Conservation (phyloP, 1,139 yeast species). For the Scheffersomyces segobiensis region DNA sequence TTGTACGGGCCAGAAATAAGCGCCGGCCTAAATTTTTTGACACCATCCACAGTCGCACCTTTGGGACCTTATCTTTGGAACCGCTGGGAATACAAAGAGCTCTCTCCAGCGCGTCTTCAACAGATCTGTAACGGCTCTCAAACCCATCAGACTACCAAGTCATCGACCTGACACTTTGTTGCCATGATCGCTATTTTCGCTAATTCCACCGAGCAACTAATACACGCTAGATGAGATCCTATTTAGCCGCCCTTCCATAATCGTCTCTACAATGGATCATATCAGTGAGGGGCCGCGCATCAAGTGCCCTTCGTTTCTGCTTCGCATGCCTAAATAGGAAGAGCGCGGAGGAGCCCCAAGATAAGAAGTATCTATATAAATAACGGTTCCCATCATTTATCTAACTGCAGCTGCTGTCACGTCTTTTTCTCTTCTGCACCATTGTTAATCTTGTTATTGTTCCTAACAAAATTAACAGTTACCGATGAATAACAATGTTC, state of each 20-base stretch:
- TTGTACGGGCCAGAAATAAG: no score
- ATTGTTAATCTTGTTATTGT: neutral
- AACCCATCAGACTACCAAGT: no score
- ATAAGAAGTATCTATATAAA: neutral
- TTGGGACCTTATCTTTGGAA: no score
- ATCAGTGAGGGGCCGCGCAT: neutral
- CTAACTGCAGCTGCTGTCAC: neutral
- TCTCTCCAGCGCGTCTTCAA: no score
- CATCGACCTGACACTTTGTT: no score
- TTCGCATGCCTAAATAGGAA: neutral
- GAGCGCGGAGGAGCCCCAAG: neutral
- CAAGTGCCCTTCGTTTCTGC: neutral
- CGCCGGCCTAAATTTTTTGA: no score
- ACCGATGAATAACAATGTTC: conserved; percentile 20
- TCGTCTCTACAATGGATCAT: neutral
- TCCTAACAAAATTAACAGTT: neutral
- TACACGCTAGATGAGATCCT: neutral
- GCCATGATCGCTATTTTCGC: no score
- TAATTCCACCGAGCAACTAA: no score
- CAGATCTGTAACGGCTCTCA: no score
- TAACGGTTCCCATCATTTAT: neutral
- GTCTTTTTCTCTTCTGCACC: neutral
- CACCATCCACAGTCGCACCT: no score
- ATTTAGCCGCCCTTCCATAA: neutral
- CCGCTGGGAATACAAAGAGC: no score